These are phyloP conservation scores for Pyricularia sp. DNA, from an alignment of 2,329 filamentous ascomycete species.

Conservation along the genomic window DNA sequence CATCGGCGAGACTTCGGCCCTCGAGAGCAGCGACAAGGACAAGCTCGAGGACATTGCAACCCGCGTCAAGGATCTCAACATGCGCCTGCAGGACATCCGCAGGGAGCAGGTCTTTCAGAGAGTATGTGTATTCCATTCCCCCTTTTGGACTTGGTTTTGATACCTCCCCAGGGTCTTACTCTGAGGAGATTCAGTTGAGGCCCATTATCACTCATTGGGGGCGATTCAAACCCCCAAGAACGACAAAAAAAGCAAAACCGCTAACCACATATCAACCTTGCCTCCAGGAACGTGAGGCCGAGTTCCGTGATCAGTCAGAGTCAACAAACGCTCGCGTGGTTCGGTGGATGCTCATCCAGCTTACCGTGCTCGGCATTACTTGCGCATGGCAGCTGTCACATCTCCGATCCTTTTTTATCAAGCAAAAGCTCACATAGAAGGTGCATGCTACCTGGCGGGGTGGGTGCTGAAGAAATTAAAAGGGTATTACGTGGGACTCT, in stretches of 20 bases:
- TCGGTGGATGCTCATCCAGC: conserved; percentile 87
- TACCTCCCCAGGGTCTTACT: no score
- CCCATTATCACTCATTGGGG: no score
- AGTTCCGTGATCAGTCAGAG: conserved; percentile 97
- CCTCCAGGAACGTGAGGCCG: conserved; percentile 81
- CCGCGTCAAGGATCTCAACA: conserved; percentile 84
- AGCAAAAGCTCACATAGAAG: conserved; percentile 90
- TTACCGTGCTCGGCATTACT: conserved; percentile 73
- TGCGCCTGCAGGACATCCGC: conserved; percentile 76
- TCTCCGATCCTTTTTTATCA: conserved; percentile 96
- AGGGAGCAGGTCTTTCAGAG: conserved; percentile 95
- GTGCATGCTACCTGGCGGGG: background rate
- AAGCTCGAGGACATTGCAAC: conserved; percentile 86
- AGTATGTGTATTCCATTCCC: conserved; percentile 37
- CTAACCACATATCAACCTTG: background rate
- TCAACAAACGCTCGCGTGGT: conserved; percentile 84
- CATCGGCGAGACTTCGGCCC: conserved; percentile 88
- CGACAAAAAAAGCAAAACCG: background rate
- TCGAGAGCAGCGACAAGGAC: conserved; percentile 86
- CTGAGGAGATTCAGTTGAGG: no score
- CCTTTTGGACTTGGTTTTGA: background rate
- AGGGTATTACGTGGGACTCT: conserved; percentile 5
- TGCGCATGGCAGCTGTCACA: conserved; percentile 98
- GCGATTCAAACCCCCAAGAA: no score
- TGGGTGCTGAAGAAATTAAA: conserved; percentile 8